A percentile compares a stretch with the other conserved stretches of the same genome.
These are phyloP conservation scores for Populus tomentosa DNA, from an alignment of 441 rosid species.

Conservation along the genomic window DNA sequence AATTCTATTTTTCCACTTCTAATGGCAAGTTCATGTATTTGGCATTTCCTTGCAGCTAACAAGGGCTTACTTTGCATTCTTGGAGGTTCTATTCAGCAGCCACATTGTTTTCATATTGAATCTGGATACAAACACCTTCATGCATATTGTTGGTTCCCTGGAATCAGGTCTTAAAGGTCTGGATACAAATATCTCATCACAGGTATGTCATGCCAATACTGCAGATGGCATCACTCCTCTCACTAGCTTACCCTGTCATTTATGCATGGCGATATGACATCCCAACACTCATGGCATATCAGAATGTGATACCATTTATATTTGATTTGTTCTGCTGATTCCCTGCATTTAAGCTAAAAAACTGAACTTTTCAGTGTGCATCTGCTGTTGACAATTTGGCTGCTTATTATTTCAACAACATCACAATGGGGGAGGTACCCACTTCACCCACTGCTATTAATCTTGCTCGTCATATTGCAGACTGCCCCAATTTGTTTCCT, in stretches of 20 bases:
- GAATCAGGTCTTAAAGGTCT: slow-evolving; percentile 97
- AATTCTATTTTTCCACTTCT: background rate
- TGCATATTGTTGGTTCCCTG: slow-evolving; percentile 93
- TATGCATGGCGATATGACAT: background rate
- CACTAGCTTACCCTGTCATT: slow-evolving; percentile 1
- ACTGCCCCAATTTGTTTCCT: slow-evolving; percentile 90
- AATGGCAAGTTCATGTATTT: background rate
- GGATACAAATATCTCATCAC: slow-evolving; percentile 86
- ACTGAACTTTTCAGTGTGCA: slow-evolving; percentile 66
- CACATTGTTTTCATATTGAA: slow-evolving; percentile 73
- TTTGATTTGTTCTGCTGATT: slow-evolving; percentile 1
- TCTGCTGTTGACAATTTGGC: slow-evolving; percentile 96
- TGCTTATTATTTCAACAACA: slow-evolving; percentile 87
- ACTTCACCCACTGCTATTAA: slow-evolving; percentile 62
- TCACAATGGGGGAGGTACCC: slow-evolving; percentile 90
- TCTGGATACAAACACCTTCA: slow-evolving; percentile 81
- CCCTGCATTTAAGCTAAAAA: slow-evolving; percentile 5
- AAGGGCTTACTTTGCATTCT: slow-evolving; percentile 89
- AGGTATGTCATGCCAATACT: slow-evolving; percentile 45
- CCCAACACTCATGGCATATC: background rate
- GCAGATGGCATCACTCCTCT: background rate
- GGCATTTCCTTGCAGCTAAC: slow-evolving; percentile 58
- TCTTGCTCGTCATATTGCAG: slow-evolving; percentile 82
- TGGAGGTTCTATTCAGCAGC: slow-evolving; percentile 85
- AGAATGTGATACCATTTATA: background rate